phyloP scores from a whole-genome alignment of 2,329 filamentous ascomycete genomes.

The Pseudocercospora musae region DNA sequence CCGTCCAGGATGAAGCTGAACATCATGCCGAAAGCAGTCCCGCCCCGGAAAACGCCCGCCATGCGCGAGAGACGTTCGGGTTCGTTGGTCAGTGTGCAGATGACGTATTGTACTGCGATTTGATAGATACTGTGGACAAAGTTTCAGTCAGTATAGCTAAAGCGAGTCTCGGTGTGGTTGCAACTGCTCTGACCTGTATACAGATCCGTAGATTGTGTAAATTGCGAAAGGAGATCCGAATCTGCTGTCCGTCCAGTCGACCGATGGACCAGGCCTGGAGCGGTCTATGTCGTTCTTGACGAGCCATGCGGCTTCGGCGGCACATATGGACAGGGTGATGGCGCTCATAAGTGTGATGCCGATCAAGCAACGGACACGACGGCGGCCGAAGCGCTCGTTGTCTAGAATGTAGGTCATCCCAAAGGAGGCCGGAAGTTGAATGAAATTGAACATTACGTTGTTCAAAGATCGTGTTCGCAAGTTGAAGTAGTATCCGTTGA shows the following conservation, averaged over 20 bases:
- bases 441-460: slow-evolving; percentile 17
- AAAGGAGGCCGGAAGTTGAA: slow-evolving; percentile 12
- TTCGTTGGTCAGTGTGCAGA: slow-evolving; percentile 8
- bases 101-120: slow-evolving; percentile 7
- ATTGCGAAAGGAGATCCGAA: slow-evolving; percentile 13
- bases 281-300: slow-evolving; percentile 12
- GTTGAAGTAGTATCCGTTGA: slow-evolving; percentile 21
- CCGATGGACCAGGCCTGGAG: slow-evolving; percentile 7
- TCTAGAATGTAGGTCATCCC: slow-evolving; percentile 15
- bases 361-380: slow-evolving; percentile 5
- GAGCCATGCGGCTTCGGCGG: slow-evolving; percentile 13
- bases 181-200: neutral
- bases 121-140: slow-evolving; percentile 3
- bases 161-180: too few relatives aligned
- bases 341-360: slow-evolving; percentile 10
- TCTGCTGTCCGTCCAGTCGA: slow-evolving; percentile 17
- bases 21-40: slow-evolving; percentile 7
- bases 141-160: neutral
- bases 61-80: slow-evolving; percentile 10
- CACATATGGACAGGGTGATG: slow-evolving; percentile 7
- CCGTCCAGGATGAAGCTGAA: slow-evolving; percentile 10
- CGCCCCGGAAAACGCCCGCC: slow-evolving; percentile 6
- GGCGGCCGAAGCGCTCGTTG: slow-evolving; percentile 9
- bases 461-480: slow-evolving; percentile 17
- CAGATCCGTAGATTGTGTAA: slow-evolving; percentile 13